Evolutionary conservation across 345 rosid genomes (phyloP).

Genomic region (Citrus reticulata): DNA sequence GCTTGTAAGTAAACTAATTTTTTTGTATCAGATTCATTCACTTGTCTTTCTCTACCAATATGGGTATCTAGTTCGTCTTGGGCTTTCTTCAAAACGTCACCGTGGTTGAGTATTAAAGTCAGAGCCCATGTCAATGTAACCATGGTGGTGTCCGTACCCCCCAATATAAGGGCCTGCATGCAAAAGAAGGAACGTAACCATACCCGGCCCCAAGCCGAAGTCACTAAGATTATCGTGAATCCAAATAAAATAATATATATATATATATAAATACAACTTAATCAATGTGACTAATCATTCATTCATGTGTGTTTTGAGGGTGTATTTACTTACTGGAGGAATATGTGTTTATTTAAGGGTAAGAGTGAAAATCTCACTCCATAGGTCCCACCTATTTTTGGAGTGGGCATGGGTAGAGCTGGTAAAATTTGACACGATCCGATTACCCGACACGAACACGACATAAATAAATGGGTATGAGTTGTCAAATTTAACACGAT

Average conservation of each 20-base stretch:
- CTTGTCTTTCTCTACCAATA: conserved; percentile 32
- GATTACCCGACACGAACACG: no score
- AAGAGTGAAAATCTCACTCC: accelerated
- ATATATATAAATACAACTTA: no score
- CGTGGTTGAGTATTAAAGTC: conserved; percentile 40
- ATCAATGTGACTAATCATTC: no score
- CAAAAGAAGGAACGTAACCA: neutral
- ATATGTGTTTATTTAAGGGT: no score
- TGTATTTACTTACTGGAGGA: accelerated
- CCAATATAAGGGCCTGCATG: conserved; percentile 35
- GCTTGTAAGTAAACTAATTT: conserved; percentile 37
- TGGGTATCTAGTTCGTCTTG: conserved; percentile 39
- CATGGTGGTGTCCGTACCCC: conserved; percentile 35
- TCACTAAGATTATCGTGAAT: neutral
- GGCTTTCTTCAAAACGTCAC: conserved; percentile 17
- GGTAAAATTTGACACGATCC: no score
- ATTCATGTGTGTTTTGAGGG: no score
- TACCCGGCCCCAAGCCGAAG: neutral
- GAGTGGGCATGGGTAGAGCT: no score
- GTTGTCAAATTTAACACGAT: no score
- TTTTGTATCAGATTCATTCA: conserved; percentile 26
- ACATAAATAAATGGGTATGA: no score
- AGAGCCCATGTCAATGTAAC: conserved; percentile 43
- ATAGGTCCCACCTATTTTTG: accelerated
- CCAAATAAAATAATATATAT: neutral